Conservation (phyloP, 2,329 filamentous ascomycete genomes). For the Lithohypha guttulata region DNA sequence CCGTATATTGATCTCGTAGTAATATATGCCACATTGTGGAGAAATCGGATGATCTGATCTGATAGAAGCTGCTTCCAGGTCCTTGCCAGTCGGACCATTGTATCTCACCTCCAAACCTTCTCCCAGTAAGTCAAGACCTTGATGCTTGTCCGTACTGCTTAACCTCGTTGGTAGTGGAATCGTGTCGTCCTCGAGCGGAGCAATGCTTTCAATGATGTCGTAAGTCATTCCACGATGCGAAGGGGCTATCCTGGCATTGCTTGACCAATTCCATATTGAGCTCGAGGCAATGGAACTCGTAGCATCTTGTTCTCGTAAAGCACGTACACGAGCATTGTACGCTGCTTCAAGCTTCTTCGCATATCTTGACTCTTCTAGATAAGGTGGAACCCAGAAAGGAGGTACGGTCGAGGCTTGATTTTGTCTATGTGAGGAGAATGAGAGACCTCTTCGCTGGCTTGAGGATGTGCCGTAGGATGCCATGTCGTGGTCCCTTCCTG, state of each 20-base stretch:
- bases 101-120: conserved; percentile 64
- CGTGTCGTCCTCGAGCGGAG: conserved; percentile 48
- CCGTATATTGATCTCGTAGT: conserved; percentile 66
- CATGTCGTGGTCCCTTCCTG: conserved; percentile 38
- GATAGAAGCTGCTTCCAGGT: conserved; percentile 70
- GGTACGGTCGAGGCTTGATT: not conserved
- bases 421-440: not conserved
- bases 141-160: conserved; percentile 67
- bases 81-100: conserved; percentile 45
- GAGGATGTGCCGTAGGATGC: conserved; percentile 36
- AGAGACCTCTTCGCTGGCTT: conserved; percentile 25
- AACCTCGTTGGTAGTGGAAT: conserved; percentile 68
- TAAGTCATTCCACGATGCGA: conserved; percentile 69
- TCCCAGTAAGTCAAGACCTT: conserved; percentile 60
- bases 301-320: conserved; percentile 4
- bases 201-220: conserved; percentile 70
- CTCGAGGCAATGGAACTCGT: not conserved
- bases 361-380: conserved; percentile 68
- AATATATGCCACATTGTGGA: conserved; percentile 82
- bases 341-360: conserved; percentile 63
- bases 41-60: conserved; percentile 81
- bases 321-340: conserved; percentile 45
- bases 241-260: conserved; percentile 46
- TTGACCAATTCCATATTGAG: conserved; percentile 17
- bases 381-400: conserved; percentile 70